Percentiles rank a stretch among this genome's conserved stretches.
These are phyloP conservation scores for Diospyros kaki DNA, from an alignment of 148 eudicot species.

Conservation along the genomic window DNA sequence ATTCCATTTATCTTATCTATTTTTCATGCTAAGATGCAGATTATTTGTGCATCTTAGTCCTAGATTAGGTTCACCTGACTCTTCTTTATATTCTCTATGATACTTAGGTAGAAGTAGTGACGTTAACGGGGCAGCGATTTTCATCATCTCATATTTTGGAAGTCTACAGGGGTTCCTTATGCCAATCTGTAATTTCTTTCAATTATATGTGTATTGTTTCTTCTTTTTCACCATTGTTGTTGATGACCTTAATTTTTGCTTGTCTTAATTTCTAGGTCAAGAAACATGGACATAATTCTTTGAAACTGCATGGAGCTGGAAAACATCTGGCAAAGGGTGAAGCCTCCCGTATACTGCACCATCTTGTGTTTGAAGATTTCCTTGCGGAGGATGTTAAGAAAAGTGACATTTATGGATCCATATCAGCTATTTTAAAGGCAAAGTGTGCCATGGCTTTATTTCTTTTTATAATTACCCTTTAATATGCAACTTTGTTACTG, in stretches of 20 bases:
- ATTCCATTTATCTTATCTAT: conserved; percentile 8
- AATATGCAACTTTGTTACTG: not conserved
- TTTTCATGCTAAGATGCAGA: not conserved
- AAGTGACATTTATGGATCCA: conserved; percentile 87
- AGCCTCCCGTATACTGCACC: conserved; percentile 85
- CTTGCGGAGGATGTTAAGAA: conserved; percentile 86
- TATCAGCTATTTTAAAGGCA: conserved; percentile 81
- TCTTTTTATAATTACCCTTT: not conserved
- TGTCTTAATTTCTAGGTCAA: conserved; percentile 52
- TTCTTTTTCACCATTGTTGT: conserved; percentile 6
- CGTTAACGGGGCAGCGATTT: conserved; percentile 59
- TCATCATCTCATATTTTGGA: conserved; percentile 89
- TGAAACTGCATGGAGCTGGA: conserved; percentile 89
- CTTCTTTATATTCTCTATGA: conserved; percentile 3
- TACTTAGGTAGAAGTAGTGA: conserved; percentile 81
- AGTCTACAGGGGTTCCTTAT: conserved; percentile 87
- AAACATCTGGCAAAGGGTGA: conserved; percentile 85
- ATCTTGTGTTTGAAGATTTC: conserved; percentile 79
- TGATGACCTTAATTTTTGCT: conserved; percentile 11
- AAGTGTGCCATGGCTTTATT: not conserved
- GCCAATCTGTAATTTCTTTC: conserved; percentile 61
- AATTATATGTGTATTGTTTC: not conserved
- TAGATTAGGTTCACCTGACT: not conserved
- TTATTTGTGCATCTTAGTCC: not conserved
- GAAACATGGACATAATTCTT: conserved; percentile 63